phyloP scores from a whole-genome alignment of 1,139 yeast species.

The Zhuliangozyma parablackwelliae region DNA sequence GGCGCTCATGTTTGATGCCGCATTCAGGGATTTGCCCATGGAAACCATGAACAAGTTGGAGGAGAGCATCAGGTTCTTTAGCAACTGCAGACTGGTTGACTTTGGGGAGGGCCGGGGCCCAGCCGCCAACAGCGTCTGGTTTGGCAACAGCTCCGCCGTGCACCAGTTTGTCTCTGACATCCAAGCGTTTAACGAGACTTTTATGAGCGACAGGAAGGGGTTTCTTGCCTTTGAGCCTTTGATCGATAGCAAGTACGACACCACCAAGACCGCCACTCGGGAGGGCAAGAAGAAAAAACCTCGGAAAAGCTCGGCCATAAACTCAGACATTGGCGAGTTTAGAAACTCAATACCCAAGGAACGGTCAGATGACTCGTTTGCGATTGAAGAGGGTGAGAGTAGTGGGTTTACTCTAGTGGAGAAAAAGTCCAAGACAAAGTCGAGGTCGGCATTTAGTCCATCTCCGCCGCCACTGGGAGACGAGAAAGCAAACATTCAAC shows the following conservation, averaged over 20 bases:
- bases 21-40: slow-evolving; percentile 24
- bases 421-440: slow-evolving; percentile 18
- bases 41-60: slow-evolving; percentile 28
- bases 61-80: slow-evolving; percentile 21
- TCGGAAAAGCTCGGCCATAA: slow-evolving; percentile 24
- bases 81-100: slow-evolving; percentile 23
- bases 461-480: background rate
- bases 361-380: slow-evolving; percentile 10
- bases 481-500: too few relatives aligned
- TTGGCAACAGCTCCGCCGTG: slow-evolving; percentile 19
- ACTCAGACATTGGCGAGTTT: slow-evolving; percentile 19
- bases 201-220: slow-evolving; percentile 45
- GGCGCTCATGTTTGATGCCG: slow-evolving; percentile 50
- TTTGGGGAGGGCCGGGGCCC: slow-evolving; percentile 11
- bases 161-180: slow-evolving; percentile 14
- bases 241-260: slow-evolving; percentile 34
- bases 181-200: slow-evolving; percentile 36
- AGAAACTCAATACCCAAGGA: slow-evolving; percentile 11
- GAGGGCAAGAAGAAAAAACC: slow-evolving; percentile 20
- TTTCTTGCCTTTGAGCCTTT: slow-evolving; percentile 43
- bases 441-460: slow-evolving; percentile 4
- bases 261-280: slow-evolving; percentile 1
- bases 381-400: slow-evolving; percentile 27
- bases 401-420: slow-evolving; percentile 31
- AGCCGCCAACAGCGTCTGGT: slow-evolving; percentile 15